Evolutionary conservation across 2,329 filamentous ascomycete genomes (phyloP), one percentile per base, ranked within the genome.

Genomic region (Pseudogymnoascus destructans): DNA sequence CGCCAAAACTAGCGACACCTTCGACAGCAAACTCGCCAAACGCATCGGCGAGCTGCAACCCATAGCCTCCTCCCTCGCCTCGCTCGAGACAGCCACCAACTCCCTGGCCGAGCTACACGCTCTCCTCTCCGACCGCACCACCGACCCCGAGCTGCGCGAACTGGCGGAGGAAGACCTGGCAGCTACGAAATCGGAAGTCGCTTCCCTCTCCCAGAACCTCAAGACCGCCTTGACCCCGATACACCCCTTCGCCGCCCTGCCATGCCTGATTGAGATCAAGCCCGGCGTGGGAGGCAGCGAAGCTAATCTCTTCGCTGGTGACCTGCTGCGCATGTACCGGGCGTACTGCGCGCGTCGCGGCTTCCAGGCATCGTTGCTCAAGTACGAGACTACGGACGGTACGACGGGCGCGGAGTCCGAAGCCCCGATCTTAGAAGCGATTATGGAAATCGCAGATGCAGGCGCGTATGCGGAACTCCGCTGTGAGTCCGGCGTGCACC

Each of bases 271-370:
- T 40, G 93, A 98, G 73, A 87, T 98, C 60, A 82, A 91, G 0
- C 93, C 93, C 0, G 93, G 93, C 0, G 91, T 90, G 0, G 93
- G 93, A 35, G 93, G 93, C 1, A 84, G 89, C 59, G 93, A 98
- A 73, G 91, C 92, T 2, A 84, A 89, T 0, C 83, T 95, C 62
- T 98, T 98, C 65, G 89, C 91, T 10, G 87, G 87, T 58, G 84
- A 93, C 57, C 73, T 98, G 5, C 81, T 95, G 65, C 82, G 85
- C 64, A 97, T 98, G 93, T 98, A 98, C 73, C 80, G 82, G 63
- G 75, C 76, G 0, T 90, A 90, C 66, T 95, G 91, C 71, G 74
- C 79, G 55, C 80, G 84, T 5, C 78, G 79, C 49, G 84, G 85
- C 2, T 79, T 89, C 60, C 82, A 81, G 0, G 75, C 79, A 6